These are phyloP conservation scores for Hypoxylon sp. DNA, from an alignment of 2,329 filamentous ascomycete species.

Conservation along the genomic window DNA sequence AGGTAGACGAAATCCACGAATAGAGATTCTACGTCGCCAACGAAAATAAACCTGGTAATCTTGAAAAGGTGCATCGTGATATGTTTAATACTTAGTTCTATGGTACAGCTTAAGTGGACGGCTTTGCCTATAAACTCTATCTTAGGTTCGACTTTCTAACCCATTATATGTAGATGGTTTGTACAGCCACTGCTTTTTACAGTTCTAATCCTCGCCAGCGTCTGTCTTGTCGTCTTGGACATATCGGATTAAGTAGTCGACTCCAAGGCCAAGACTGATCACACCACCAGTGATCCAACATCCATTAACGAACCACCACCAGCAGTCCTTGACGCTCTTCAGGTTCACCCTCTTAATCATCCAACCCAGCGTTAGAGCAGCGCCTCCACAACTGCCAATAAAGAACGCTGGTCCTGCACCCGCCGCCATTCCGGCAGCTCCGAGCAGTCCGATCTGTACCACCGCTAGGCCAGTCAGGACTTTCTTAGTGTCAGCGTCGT, in stretches of 20 bases:
- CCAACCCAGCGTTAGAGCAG: conserved; percentile 70
- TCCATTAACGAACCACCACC: conserved; percentile 84
- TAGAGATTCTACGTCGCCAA: conserved; percentile 54
- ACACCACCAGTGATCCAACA: conserved; percentile 77
- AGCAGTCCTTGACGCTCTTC: conserved; percentile 76
- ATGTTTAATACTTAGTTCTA: conserved; percentile 5
- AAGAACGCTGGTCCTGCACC: conserved; percentile 80
- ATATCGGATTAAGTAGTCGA: conserved; percentile 71
- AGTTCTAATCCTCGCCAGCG: conserved; percentile 6
- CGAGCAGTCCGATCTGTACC: conserved; percentile 78
- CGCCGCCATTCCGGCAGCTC: conserved; percentile 75
- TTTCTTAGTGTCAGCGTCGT: conserved; percentile 82
- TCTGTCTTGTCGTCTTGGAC: conserved; percentile 51
- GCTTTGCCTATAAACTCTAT: conserved; percentile 8
- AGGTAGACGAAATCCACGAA: conserved; percentile 56
- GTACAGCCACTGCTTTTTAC: conserved; percentile 11
- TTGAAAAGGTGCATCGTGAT: conserved; percentile 18
- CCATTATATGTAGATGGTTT: conserved; percentile 7
- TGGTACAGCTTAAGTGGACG: not conserved
- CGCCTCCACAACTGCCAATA: conserved; percentile 75
- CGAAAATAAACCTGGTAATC: conserved; percentile 18
- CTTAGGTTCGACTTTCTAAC: not conserved
- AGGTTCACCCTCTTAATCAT: conserved; percentile 79
- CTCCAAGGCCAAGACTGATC: conserved; percentile 70
- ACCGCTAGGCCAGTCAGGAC: conserved; percentile 79